Conservation (phyloP, 176 grass and related monocot species). For the Hsuehochloa calcarea region DNA sequence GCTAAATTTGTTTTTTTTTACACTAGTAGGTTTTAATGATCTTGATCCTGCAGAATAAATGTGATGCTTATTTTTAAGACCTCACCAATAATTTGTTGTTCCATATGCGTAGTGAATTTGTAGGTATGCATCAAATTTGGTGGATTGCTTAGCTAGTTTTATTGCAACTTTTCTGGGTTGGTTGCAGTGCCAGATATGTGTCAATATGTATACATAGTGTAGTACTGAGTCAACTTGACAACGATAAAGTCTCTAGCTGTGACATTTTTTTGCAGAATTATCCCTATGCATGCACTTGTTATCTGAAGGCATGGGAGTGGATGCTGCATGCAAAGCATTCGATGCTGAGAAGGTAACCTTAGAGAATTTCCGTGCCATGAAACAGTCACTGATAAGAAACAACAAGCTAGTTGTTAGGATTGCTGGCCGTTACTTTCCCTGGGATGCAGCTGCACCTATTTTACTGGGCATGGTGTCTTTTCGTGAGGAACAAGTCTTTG, state of each 20-base stretch:
- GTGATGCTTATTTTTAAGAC: background rate
- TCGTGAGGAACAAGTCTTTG: slow-evolving; percentile 59
- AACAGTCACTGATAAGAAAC: slow-evolving; percentile 66
- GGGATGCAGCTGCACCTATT: slow-evolving; percentile 63
- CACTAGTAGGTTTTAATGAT: slow-evolving; percentile 22
- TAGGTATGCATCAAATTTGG: slow-evolving; percentile 10
- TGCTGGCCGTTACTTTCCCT: slow-evolving; percentile 71
- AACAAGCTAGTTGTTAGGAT: slow-evolving; percentile 83
- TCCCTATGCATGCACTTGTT: slow-evolving; percentile 87
- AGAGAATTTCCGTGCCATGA: slow-evolving; percentile 66
- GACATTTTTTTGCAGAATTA: slow-evolving; percentile 66
- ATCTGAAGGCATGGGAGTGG: slow-evolving; percentile 82
- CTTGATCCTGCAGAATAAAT: slow-evolving; percentile 27
- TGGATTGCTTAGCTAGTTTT: slow-evolving; percentile 20
- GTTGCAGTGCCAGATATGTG: background rate
- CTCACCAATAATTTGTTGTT: background rate
- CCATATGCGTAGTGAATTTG: slow-evolving; percentile 10
- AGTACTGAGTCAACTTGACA: background rate
- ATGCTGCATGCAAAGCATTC: slow-evolving; percentile 78
- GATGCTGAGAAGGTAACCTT: slow-evolving; percentile 73
- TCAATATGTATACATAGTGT: background rate
- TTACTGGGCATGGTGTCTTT: slow-evolving; percentile 71
- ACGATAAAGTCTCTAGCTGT: slow-evolving; percentile 17
- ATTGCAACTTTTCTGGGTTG: slow-evolving; percentile 30
- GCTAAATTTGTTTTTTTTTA: background rate